Conservation (phyloP, 768 basidiomycete genomes). For the Mycena belliarum region DNA sequence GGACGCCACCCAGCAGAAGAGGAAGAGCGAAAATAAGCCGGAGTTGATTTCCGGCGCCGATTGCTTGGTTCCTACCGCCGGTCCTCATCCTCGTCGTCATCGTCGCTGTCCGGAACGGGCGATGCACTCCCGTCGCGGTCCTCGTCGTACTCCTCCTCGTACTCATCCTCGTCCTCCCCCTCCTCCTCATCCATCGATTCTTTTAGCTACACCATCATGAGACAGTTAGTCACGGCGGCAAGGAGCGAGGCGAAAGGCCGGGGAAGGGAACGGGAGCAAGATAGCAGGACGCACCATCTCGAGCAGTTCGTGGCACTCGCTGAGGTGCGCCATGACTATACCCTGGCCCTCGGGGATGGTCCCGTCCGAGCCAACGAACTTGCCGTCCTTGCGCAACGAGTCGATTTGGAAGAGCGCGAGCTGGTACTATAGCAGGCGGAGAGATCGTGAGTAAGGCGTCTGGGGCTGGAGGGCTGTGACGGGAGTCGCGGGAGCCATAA, state of each 20-base stretch:
- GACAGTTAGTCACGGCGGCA: neutral
- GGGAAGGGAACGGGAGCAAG: neutral
- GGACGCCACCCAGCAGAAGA: no score
- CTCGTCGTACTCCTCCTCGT: constrained; percentile 13
- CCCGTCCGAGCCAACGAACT: constrained; percentile 87
- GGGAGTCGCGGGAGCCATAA: neutral
- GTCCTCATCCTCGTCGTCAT: neutral
- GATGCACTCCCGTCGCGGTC: neutral
- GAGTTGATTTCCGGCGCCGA: neutral
- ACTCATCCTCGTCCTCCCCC: constrained; percentile 11
- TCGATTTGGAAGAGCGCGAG: constrained; percentile 95
- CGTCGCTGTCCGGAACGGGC: constrained; percentile 14
- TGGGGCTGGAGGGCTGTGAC: no score
- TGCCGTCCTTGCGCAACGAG: constrained; percentile 88
- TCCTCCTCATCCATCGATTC: constrained; percentile 19
- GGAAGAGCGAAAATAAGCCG: neutral
- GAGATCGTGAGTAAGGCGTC: neutral
- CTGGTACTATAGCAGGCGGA: constrained; percentile 65
- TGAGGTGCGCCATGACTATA: constrained; percentile 92
- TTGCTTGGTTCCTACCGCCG: neutral
- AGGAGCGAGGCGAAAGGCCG: no score
- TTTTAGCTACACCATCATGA: constrained; percentile 6
- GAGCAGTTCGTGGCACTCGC: constrained; percentile 93
- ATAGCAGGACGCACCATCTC: constrained; percentile 83
- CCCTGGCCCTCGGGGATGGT: constrained; percentile 94